A percentile compares a stretch with the other conserved stretches of the same genome.
These are phyloP conservation scores for Letharia lupina DNA, from an alignment of 495 filamentous ascomycete genomes.

Conservation along the genomic window DNA sequence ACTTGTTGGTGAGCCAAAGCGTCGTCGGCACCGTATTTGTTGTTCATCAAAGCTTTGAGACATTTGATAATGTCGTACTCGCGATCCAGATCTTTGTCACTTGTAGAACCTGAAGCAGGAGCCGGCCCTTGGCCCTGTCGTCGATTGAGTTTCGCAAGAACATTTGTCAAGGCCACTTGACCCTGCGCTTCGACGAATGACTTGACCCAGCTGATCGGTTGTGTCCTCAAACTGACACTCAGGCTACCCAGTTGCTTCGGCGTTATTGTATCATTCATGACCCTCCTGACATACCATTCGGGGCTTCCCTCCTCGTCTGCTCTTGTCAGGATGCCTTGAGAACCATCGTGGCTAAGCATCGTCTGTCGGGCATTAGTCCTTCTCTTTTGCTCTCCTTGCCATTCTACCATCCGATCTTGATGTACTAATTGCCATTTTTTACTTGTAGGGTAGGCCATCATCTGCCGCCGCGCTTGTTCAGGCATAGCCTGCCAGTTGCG, in stretches of 20 bases:
- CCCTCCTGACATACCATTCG: constrained; percentile 96
- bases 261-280: constrained; percentile 91
- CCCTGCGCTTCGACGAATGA: constrained; percentile 96
- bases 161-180: constrained; percentile 90
- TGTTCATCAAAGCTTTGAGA: constrained; percentile 95
- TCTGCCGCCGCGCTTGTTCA: constrained; percentile 90
- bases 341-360: constrained; percentile 49
- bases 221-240: constrained; percentile 87
- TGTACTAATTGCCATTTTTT: constrained; percentile 98
- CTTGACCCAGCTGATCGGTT: constrained; percentile 95
- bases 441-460: constrained; percentile 82
- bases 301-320: constrained; percentile 92
- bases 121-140: constrained; percentile 67
- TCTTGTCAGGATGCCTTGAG: constrained; percentile 56
- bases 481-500: constrained; percentile 93
- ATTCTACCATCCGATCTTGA: constrained; percentile 87
- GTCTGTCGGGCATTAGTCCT: constrained; percentile 59
- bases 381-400: constrained; percentile 89
- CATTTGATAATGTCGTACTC: constrained; percentile 99
- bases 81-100: constrained; percentile 80
- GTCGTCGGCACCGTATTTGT: constrained; percentile 96
- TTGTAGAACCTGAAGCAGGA: constrained; percentile 52
- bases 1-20: constrained; percentile 86
- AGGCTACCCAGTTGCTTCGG: constrained; percentile 84
- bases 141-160: constrained; percentile 85